Evolutionary conservation across 2,329 filamentous ascomycete species (phyloP).

Genomic region (Lachnellula hyalina): DNA sequence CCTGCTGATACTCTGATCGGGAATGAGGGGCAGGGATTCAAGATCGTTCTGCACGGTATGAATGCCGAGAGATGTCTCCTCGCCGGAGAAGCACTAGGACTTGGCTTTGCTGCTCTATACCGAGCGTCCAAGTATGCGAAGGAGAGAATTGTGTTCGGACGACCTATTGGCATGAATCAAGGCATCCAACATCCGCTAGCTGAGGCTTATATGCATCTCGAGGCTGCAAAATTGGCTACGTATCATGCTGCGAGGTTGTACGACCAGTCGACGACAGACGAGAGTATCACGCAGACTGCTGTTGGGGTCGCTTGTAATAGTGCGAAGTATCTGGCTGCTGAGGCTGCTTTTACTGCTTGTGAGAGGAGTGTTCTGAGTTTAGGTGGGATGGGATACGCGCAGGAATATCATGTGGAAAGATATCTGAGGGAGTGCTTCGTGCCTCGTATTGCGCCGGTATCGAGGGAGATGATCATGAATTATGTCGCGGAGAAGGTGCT

Average conservation of each 20-base stretch:
- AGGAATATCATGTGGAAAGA: slow-evolving; percentile 60
- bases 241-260: slow-evolving; percentile 62
- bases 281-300: slow-evolving; percentile 46
- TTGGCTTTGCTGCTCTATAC: slow-evolving; percentile 67
- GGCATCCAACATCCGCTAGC: slow-evolving; percentile 61
- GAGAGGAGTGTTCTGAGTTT: slow-evolving; percentile 55
- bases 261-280: slow-evolving; percentile 47
- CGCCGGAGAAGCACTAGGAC: slow-evolving; percentile 72
- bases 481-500: slow-evolving; percentile 65
- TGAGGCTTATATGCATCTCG: slow-evolving; percentile 59
- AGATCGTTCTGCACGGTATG: slow-evolving; percentile 73
- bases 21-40: slow-evolving; percentile 70
- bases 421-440: slow-evolving; percentile 62
- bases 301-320: slow-evolving; percentile 63
- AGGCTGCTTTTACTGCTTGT: slow-evolving; percentile 58
- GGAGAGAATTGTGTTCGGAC: slow-evolving; percentile 60
- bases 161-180: slow-evolving; percentile 62
- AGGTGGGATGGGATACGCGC: slow-evolving; percentile 61
- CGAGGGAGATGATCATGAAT: slow-evolving; percentile 71
- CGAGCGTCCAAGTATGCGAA: slow-evolving; percentile 61
- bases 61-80: slow-evolving; percentile 72
- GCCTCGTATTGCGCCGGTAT: slow-evolving; percentile 59
- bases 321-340: slow-evolving; percentile 65
- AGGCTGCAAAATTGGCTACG: slow-evolving; percentile 59
- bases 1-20: slow-evolving; percentile 62